Conservation (phyloP, 148 eudicot genomes). For the Vaccinium corymbosum region DNA sequence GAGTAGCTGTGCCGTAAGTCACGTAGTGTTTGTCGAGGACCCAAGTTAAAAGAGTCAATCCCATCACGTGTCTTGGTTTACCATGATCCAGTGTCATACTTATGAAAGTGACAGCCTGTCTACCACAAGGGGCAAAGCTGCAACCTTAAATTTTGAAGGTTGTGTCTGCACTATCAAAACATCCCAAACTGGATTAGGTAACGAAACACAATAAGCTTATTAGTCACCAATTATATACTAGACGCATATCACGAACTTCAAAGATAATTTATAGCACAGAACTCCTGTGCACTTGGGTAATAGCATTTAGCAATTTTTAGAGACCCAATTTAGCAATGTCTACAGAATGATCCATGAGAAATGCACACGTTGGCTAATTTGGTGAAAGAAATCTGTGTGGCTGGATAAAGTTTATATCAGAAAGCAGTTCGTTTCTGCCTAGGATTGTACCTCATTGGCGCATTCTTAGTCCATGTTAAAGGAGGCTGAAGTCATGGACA, state of each 20-base stretch:
- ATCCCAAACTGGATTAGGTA: not conserved
- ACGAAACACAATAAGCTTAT: not conserved
- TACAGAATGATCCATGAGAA: not conserved
- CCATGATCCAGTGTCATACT: not conserved
- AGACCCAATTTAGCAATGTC: not conserved
- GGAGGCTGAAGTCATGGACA: not conserved
- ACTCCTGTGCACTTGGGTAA: not conserved
- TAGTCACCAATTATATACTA: not conserved
- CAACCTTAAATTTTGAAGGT: not conserved
- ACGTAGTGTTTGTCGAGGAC: not conserved
- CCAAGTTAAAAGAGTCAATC: not conserved
- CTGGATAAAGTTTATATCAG: not conserved
- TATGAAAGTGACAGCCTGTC: not conserved
- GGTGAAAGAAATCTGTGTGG: not conserved
- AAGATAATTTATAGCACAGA: not conserved
- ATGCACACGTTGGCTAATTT: not conserved
- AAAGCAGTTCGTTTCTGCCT: not conserved
- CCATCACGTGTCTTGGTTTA: not conserved
- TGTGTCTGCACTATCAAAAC: not conserved
- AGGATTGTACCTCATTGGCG: not conserved
- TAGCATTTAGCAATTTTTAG: not conserved
- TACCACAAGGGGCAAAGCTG: not conserved
- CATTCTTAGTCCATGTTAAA: not conserved
- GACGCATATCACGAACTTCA: not conserved
- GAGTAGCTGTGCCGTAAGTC: not conserved